Percentiles rank a stretch among this genome's conserved stretches.
Conservation (phyloP, 176 grass and related monocot genomes). For the Guadua angustifolia region DNA sequence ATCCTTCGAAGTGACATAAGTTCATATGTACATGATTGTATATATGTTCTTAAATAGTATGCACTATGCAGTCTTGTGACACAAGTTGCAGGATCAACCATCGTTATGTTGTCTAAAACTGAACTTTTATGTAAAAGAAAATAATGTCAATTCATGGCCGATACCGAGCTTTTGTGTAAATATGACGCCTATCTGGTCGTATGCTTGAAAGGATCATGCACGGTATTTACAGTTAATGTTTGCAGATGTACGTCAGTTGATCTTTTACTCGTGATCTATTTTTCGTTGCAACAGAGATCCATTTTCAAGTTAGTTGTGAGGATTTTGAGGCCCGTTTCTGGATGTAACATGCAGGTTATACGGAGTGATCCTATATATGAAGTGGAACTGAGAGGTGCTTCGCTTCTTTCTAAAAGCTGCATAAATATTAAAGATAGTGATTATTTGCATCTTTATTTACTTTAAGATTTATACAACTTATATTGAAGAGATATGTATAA, state of each 20-base stretch:
- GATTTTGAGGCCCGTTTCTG: neutral
- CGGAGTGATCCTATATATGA: neutral
- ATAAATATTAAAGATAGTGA: no score
- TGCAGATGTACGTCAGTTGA: neutral
- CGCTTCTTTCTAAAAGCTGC: no score
- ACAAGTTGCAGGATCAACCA: neutral
- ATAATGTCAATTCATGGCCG: neutral
- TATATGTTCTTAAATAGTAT: conserved; percentile 22
- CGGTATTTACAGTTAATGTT: neutral
- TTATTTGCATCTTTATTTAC: no score
- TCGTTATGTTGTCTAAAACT: neutral
- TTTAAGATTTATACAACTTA: no score
- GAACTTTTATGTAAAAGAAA: neutral
- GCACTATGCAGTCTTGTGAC: neutral
- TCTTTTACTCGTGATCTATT: neutral
- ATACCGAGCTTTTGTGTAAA: conserved; percentile 17
- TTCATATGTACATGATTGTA: conserved; percentile 12
- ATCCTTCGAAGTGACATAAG: neutral
- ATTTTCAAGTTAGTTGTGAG: neutral
- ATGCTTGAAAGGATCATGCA: conserved; percentile 11
- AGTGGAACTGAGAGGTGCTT: no score
- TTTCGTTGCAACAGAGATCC: neutral
- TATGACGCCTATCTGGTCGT: neutral
- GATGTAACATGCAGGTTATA: neutral
- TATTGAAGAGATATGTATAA: no score